phyloP scores from a whole-genome alignment of 177 flowering plant species.

The Vitis hybrid region DNA sequence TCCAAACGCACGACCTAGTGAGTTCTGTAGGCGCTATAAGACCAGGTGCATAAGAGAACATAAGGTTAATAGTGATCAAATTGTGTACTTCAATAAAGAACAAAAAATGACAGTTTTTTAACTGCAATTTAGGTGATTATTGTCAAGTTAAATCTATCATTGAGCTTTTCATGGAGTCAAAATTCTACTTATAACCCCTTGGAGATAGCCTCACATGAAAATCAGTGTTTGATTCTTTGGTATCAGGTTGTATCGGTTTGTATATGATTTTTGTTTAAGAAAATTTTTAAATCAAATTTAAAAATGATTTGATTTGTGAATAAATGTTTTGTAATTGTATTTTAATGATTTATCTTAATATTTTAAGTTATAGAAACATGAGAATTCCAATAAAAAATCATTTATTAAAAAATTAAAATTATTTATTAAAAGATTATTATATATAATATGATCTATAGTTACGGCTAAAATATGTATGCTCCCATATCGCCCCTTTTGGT shows the following conservation, averaged over 20 bases:
- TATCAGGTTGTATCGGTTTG: constrained; percentile 48
- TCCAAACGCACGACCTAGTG: constrained; percentile 39
- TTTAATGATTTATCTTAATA: too few relatives aligned
- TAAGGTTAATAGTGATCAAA: constrained; percentile 52
- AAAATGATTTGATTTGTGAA: too few relatives aligned
- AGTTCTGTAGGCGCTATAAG: constrained; percentile 68
- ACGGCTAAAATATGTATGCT: too few relatives aligned
- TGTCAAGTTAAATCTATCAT: constrained; percentile 40
- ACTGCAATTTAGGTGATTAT: constrained; percentile 47
- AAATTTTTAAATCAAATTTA: too few relatives aligned
- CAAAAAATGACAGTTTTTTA: constrained; percentile 36
- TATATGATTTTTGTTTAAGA: too few relatives aligned
- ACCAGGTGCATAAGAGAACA: constrained; percentile 44
- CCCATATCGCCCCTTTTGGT: too few relatives aligned
- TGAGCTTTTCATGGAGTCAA: constrained; percentile 58
- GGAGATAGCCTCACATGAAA: constrained; percentile 85
- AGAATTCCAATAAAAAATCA: too few relatives aligned
- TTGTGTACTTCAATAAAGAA: constrained; percentile 44
- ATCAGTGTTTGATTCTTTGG: constrained; percentile 72
- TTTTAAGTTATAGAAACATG: too few relatives aligned
- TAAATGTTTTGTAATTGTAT: too few relatives aligned
- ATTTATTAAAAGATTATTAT: too few relatives aligned
- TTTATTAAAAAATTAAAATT: too few relatives aligned
- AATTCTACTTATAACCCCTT: constrained; percentile 77
- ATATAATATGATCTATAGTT: too few relatives aligned